Base-by-base conservation (phyloP, 257 asterid genomes). In the Nemophila menziesii region DNA sequence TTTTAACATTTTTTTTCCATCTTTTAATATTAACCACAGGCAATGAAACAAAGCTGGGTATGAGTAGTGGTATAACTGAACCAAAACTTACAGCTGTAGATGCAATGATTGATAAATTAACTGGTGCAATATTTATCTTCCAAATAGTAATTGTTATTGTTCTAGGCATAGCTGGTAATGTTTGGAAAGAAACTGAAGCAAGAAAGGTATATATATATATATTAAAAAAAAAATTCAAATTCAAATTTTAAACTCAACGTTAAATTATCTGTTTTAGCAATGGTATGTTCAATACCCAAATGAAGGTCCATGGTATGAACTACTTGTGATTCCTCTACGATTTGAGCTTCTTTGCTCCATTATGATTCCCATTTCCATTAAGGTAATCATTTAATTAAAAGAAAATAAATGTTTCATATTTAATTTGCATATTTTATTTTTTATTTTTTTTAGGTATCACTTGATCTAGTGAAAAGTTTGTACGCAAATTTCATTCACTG, bases 221-320 rank as follows among this genome's bases (percentile, higher is more conserved):
- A n/a, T n/a, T n/a, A n/a, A n/a, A n/a, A n/a, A n/a, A n/a, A n/a
- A n/a, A n/a, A n/a, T n/a, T n/a, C n/a, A n/a, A n/a, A n/a, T n/a
- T 29, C 3, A 7, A 29, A 29, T 29, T 13, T 2, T 29, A 29
- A 2, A 29, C 36, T 2, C 2, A 29, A 10, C 12, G 39, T 61
- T 65, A 57, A 51, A 53, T 39, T 50, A 22, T 62, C 45, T 61
- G 39, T 65, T 81, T 78, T 51, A 90, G 98, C 78, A 76, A 61
- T 90, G 98, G 98, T 90, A 90, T 68, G 98, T 85, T 33, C 65
- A 59, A 48, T 90, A 90, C 70, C 98, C 96, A 63, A 69, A 54
- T 44, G 92, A 84, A 79, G 93, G 96, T 54, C 98, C 94, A 51
- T 90, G 98, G 98, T 90, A 90, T 44, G 98, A 90, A 61, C 83